Percentiles rank a stretch among this genome's conserved stretches.
These are phyloP conservation scores for Knufia petricola DNA, from an alignment of 2,329 filamentous ascomycete species.

Conservation along the genomic window DNA sequence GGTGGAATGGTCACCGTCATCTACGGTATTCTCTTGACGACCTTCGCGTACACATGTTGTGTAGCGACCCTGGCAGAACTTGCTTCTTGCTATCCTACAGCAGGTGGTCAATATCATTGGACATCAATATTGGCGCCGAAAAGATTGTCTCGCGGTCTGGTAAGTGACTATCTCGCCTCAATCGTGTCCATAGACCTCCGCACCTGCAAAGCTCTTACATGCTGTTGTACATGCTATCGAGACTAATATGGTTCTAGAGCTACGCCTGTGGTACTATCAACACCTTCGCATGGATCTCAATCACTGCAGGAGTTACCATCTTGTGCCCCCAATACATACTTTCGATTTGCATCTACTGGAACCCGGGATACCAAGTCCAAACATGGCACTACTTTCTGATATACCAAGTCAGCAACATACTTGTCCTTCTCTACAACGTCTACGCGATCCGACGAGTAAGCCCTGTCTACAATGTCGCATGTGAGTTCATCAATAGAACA, in stretches of 20 bases:
- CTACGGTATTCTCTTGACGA: not conserved
- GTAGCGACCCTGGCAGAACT: not conserved
- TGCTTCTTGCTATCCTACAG: not conserved
- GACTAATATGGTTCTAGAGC: not conserved
- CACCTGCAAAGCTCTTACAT: not conserved
- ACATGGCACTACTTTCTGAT: conserved; percentile 20
- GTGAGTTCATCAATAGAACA: conserved; percentile 11
- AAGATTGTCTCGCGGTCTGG: not conserved
- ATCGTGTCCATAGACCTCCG: not conserved
- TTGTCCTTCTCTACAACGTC: conserved; percentile 19
- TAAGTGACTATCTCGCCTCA: too few relatives aligned
- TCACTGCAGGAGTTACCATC: conserved; percentile 18
- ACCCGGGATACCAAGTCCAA: conserved; percentile 10
- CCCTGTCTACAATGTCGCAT: conserved; percentile 13
- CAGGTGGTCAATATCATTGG: not conserved
- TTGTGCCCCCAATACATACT: conserved; percentile 16
- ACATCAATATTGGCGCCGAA: not conserved
- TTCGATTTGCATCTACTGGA: conserved; percentile 13
- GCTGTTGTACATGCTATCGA: not conserved
- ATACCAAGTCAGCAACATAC: conserved; percentile 13
- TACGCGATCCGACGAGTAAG: conserved; percentile 10
- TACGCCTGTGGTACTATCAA: conserved; percentile 20
- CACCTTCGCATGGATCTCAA: conserved; percentile 22
- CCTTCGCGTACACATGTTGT: not conserved
- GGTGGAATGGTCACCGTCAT: not conserved